These are phyloP conservation scores for Phragmites australis DNA, from an alignment of 176 grass and related monocot genomes.

Conservation along the genomic window DNA sequence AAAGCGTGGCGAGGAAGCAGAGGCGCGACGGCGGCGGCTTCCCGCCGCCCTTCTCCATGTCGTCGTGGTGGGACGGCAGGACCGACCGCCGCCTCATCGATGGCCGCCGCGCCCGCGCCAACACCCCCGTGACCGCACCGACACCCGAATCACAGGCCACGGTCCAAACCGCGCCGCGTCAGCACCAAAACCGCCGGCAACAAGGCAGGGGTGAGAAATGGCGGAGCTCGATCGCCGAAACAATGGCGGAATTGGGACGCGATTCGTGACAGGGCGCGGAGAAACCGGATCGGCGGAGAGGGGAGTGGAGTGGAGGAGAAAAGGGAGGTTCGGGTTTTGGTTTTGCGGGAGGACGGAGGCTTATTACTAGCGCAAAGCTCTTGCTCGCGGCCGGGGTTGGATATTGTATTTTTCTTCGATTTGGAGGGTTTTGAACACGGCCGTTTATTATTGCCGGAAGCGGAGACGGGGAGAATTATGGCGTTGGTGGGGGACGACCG, in stretches of 20 bases:
- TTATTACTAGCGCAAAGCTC: neutral
- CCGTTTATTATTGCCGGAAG: slow-evolving; percentile 22
- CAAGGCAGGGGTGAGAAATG: neutral
- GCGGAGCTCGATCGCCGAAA: neutral
- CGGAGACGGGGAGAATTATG: neutral
- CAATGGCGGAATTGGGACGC: neutral
- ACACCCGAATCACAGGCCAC: neutral
- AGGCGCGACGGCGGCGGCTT: slow-evolving; percentile 71
- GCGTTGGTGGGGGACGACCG: neutral
- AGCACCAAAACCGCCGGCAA: neutral
- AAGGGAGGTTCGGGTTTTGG: slow-evolving; percentile 11
- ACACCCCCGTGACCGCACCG: neutral
- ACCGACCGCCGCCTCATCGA: slow-evolving; percentile 71
- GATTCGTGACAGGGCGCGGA: neutral
- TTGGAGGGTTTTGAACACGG: slow-evolving; percentile 25
- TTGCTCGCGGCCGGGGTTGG: slow-evolving; percentile 20
- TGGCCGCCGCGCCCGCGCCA: slow-evolving; percentile 10
- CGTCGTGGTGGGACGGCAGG: slow-evolving; percentile 47
- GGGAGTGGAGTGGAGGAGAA: neutral
- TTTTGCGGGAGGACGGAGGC: neutral
- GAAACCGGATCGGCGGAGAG: slow-evolving; percentile 37
- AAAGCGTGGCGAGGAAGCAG: slow-evolving; percentile 73
- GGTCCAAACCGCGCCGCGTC: neutral
- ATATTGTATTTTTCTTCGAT: slow-evolving; percentile 4
- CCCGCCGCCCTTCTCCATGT: slow-evolving; percentile 68